Conservation (phyloP, 2,329 filamentous ascomycete genomes). For the Exophiala sp. region DNA sequence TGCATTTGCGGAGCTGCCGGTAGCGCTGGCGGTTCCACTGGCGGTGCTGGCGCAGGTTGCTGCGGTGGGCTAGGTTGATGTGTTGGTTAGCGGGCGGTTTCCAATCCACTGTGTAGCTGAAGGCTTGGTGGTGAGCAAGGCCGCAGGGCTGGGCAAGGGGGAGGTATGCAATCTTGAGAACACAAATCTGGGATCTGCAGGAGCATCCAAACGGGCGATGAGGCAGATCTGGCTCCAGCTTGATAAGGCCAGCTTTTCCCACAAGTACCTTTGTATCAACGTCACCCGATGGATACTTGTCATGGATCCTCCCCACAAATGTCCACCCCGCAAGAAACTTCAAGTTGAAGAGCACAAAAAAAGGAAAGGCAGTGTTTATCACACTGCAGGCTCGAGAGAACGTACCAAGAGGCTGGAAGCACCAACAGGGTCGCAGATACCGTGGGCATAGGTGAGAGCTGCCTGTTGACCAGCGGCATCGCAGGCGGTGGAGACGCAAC, state of each 20-base stretch:
- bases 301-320: too few species aligned
- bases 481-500: constrained; percentile 47
- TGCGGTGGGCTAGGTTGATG: constrained; percentile 11
- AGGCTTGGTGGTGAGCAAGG: too few species aligned
- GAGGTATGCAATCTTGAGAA: background rate
- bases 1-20: constrained; percentile 20
- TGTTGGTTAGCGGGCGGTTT: background rate
- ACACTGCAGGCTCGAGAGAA: background rate
- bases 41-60: constrained; percentile 15
- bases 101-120: too few species aligned
- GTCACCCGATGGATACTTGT: too few species aligned
- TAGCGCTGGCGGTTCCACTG: constrained; percentile 16
- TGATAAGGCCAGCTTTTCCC: too few species aligned
- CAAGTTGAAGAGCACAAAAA: background rate
- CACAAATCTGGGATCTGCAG: too few species aligned
- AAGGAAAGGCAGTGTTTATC: too few species aligned
- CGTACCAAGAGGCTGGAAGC: constrained; percentile 33
- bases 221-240: too few species aligned
- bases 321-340: constrained; percentile 1
- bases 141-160: too few species aligned
- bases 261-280: too few species aligned
- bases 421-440: constrained; percentile 37
- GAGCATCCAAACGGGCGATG: too few species aligned
- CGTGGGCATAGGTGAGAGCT: constrained; percentile 29
- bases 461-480: constrained; percentile 38